phyloP scores from a whole-genome alignment of 176 grass and related monocot species.

The Avena eriantha region DNA sequence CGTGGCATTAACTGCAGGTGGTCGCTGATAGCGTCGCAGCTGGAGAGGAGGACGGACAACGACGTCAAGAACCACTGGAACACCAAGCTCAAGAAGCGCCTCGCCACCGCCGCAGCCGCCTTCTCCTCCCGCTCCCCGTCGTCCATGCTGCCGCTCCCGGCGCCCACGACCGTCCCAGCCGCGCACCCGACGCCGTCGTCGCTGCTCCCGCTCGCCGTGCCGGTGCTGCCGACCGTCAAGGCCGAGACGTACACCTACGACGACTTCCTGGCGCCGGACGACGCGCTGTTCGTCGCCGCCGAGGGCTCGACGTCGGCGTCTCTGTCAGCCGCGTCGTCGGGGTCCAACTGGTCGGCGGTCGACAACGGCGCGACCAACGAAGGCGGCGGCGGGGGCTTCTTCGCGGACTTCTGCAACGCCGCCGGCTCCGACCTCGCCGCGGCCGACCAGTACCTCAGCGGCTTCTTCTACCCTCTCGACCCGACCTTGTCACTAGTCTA shows the following conservation, averaged over 20 bases:
- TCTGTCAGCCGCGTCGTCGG: constrained; percentile 43
- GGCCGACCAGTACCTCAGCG: constrained; percentile 45
- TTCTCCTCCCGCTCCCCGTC: background rate
- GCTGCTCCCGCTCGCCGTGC: constrained; percentile 45
- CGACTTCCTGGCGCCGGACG: constrained; percentile 59
- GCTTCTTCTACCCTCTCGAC: constrained; percentile 56
- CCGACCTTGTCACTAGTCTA: constrained; percentile 44
- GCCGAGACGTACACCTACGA: constrained; percentile 68
- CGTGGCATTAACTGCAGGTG: constrained; percentile 49
- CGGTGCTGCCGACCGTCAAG: constrained; percentile 63
- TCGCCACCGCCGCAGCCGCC: constrained; percentile 21
- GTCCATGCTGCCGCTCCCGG: background rate
- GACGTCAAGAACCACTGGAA: constrained; percentile 99
- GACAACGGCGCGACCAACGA: background rate
- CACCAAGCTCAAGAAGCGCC: constrained; percentile 86
- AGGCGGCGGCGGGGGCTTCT: constrained; percentile 5
- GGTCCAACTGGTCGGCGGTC: constrained; percentile 51
- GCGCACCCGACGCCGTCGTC: background rate
- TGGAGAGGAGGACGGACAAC: constrained; percentile 86
- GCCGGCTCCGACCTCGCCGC: background rate
- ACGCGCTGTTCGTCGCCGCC: constrained; percentile 1
- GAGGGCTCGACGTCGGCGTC: constrained; percentile 41
- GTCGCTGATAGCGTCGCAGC: constrained; percentile 79
- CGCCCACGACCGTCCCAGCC: background rate
- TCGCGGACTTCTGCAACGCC: constrained; percentile 48